These are phyloP conservation scores for Cladosporium colombiae DNA, from an alignment of 2,329 filamentous ascomycete genomes.

Conservation along the genomic window DNA sequence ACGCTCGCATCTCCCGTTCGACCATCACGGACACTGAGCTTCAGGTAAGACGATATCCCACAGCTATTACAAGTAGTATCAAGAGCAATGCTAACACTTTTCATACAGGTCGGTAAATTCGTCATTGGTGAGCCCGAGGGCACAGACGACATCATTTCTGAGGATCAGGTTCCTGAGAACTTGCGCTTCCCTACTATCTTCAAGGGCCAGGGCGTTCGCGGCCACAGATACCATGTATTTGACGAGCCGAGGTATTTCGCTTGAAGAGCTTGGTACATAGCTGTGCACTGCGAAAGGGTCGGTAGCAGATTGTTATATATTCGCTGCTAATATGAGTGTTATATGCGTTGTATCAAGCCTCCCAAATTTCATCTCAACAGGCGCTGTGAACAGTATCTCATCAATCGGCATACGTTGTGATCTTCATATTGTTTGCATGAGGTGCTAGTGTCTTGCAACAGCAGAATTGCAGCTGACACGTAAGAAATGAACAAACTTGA, in stretches of 20 bases:
- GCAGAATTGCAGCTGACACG: too few relatives aligned
- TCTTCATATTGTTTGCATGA: too few relatives aligned
- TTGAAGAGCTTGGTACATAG: constrained; percentile 19
- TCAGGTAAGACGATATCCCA: constrained; percentile 58
- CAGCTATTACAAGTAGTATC: not conserved
- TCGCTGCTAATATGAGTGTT: not conserved
- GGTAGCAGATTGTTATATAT: not conserved
- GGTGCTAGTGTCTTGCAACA: too few relatives aligned
- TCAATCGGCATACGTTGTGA: too few relatives aligned
- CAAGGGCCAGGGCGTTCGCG: constrained; percentile 79
- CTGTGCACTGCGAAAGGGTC: not conserved
- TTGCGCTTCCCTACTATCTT: constrained; percentile 84
- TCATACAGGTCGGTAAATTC: constrained; percentile 76
- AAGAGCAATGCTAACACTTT: constrained; percentile 21
- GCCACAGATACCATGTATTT: constrained; percentile 93
- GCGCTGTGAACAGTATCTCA: too few relatives aligned
- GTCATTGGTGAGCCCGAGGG: constrained; percentile 71
- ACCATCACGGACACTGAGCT: constrained; percentile 97
- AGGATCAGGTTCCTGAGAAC: constrained; percentile 73
- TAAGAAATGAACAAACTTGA: too few relatives aligned
- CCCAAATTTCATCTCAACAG: too few relatives aligned
- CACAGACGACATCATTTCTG: constrained; percentile 66
- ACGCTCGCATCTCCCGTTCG: constrained; percentile 82
- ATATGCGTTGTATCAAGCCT: not conserved
- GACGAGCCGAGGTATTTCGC: constrained; percentile 75